Base-by-base conservation (phyloP, 345 rosid genomes). In the Nephelium lappaceum region DNA sequence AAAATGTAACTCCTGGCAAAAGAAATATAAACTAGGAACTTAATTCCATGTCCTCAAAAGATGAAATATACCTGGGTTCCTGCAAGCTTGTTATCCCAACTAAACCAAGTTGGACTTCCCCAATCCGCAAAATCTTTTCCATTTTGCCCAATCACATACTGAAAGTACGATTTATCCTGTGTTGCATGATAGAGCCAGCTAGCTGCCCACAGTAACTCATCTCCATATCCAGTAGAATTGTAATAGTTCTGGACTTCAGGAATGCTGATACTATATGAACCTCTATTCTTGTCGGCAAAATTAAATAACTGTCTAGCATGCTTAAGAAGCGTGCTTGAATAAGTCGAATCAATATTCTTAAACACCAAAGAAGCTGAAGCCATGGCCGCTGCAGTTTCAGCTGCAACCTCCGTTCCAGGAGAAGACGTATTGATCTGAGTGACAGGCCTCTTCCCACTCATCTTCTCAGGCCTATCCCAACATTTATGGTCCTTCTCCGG, bases 361-460 rank as follows among this genome's bases (percentile, higher is more conserved):
- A 97, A 97, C 81, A 97, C 99, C 58, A 97, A 81, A 79, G 99
- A 93, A 1, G 98, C 98, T 0, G 99, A 86, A 63, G 99, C 98
- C 94, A 97, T 84, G 38, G 98, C 99, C 36, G 98, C 99, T 16
- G 99, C 98, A 71, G 98, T 91, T 83, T 97, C 98, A 23, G 98
- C 99, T 65, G 98, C 99, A 86, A 94, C 98, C 38, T 96, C 99
- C 0, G 95, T 79, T 74, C 99, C 99, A 0, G 98, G 97, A 82
- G 72, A 74, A 12, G 97, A 82, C 38, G 80, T 64, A 73, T 94
- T 92, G 70, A 96, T 87, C 82, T 88, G 91, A 45, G 83, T 82
- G 12, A 92, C 87, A 4, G 99, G 97, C 83, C 99, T 90, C 85
- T 89, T 84, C 90, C 81, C 92, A 0, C 81, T 85, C 98, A 96